A percentile compares a stretch with the other conserved stretches of the same genome.
phyloP scores from a whole-genome alignment of 768 basidiomycete genomes.

The Cubamyces lactineus region DNA sequence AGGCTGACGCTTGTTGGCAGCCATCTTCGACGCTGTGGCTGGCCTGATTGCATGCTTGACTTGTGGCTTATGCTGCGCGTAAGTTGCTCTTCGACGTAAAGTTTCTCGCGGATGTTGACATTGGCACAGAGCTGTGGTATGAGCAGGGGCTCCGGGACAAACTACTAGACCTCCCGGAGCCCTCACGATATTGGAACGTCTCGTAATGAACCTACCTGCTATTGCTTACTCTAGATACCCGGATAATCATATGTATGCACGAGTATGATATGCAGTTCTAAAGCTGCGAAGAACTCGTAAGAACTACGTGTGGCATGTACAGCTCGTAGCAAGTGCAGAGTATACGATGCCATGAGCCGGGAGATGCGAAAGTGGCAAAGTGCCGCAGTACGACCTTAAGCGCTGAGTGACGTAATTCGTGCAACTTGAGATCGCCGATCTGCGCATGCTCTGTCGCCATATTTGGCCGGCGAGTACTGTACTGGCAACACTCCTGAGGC shows the following conservation, averaged over 20 bases:
- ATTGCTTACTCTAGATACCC: background rate
- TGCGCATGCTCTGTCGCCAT: too few relatives aligned
- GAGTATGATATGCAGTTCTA: background rate
- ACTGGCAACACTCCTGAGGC: too few relatives aligned
- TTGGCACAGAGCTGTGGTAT: slow-evolving; percentile 7
- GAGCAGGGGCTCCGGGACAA: slow-evolving; percentile 16
- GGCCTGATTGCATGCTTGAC: slow-evolving; percentile 16
- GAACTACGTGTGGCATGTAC: too few relatives aligned
- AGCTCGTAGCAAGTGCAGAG: too few relatives aligned
- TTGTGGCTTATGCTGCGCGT: slow-evolving; percentile 21
- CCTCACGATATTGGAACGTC: background rate
- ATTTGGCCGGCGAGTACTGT: too few relatives aligned
- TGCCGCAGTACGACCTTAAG: too few relatives aligned
- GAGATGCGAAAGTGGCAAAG: too few relatives aligned
- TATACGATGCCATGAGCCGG: too few relatives aligned
- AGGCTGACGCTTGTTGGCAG: background rate
- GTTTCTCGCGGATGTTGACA: background rate
- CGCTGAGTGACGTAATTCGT: too few relatives aligned
- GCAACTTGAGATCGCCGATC: too few relatives aligned
- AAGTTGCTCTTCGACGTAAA: background rate
- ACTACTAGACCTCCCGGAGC: slow-evolving; percentile 11
- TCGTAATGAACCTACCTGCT: background rate
- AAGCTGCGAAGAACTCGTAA: background rate
- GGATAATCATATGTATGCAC: background rate
- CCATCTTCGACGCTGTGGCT: slow-evolving; percentile 12